A percentile compares a stretch with the other conserved stretches of the same genome.
Evolutionary conservation across 2,329 filamentous ascomycete genomes (phyloP).

Genomic region (Penicillium sp.): DNA sequence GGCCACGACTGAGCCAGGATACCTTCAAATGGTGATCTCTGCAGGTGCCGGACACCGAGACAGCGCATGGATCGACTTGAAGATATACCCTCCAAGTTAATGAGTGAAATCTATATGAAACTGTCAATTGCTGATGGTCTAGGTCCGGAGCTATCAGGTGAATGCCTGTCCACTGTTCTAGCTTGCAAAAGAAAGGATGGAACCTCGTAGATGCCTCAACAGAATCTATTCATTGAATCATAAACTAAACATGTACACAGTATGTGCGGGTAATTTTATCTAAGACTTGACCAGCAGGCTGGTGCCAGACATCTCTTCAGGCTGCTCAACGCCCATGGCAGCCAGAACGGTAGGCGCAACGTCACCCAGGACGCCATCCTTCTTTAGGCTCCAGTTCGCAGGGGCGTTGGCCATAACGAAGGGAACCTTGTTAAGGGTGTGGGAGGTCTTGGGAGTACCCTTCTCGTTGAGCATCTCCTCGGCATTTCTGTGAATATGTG

Average conservation of each 20-base stretch:
- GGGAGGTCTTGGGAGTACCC: slow-evolving; percentile 94
- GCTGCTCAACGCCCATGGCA: slow-evolving; percentile 85
- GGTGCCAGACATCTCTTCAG: slow-evolving; percentile 84
- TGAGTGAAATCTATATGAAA: slow-evolving; percentile 3
- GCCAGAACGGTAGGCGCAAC: slow-evolving; percentile 92
- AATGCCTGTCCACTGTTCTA: not conserved
- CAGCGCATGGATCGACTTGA: slow-evolving; percentile 1
- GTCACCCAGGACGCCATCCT: slow-evolving; percentile 87
- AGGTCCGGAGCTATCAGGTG: not conserved
- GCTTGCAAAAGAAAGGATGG: not conserved
- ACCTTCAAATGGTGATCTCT: not conserved
- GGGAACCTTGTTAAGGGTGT: slow-evolving; percentile 96
- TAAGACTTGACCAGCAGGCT: slow-evolving; percentile 72
- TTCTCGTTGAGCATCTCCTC: slow-evolving; percentile 98
- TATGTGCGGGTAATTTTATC: slow-evolving; percentile 22
- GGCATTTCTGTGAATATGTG: slow-evolving; percentile 60
- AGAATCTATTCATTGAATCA: slow-evolving; percentile 25
- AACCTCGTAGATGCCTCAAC: slow-evolving; percentile 21
- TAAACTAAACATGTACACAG: slow-evolving; percentile 16
- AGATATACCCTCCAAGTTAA: slow-evolving; percentile 21
- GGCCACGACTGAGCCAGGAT: not conserved
- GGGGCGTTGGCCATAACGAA: slow-evolving; percentile 98
- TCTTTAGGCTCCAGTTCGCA: slow-evolving; percentile 78
- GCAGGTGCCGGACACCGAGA: slow-evolving; percentile 1
- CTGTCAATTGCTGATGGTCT: not conserved